Conservation (phyloP, 805 yeast species). For the Saitoella complicata region DNA sequence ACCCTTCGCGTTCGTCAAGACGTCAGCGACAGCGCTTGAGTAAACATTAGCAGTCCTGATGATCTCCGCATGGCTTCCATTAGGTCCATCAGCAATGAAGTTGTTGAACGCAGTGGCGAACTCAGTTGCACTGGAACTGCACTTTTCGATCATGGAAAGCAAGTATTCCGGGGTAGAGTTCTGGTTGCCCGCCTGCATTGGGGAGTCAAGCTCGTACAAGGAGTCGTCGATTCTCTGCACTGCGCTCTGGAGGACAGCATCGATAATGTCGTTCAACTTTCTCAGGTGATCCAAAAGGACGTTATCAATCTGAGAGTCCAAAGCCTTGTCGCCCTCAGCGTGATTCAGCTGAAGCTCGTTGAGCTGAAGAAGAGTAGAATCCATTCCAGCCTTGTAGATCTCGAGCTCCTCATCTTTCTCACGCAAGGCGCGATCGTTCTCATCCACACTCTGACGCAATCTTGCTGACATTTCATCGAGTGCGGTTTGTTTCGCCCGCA, state of each 20-base stretch:
- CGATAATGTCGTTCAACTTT: constrained; percentile 42
- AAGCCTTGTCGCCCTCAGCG: constrained; percentile 33
- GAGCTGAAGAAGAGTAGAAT: constrained; percentile 46
- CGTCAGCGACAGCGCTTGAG: constrained; percentile 43
- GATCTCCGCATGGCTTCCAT: constrained; percentile 42
- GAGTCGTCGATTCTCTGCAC: constrained; percentile 60
- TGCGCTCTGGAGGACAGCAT: constrained; percentile 53
- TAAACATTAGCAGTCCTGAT: constrained; percentile 49
- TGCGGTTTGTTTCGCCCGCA: constrained; percentile 20
- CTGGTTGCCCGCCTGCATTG: constrained; percentile 69
- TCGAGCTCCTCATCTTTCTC: constrained; percentile 69
- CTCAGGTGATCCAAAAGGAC: constrained; percentile 32
- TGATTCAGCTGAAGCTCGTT: constrained; percentile 29
- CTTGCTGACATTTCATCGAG: constrained; percentile 18
- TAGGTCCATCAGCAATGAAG: constrained; percentile 60
- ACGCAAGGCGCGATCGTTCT: constrained; percentile 31
- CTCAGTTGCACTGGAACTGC: constrained; percentile 56
- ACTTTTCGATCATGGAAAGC: constrained; percentile 51
- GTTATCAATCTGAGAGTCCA: constrained; percentile 43
- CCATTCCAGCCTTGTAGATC: constrained; percentile 53
- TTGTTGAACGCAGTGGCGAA: constrained; percentile 65
- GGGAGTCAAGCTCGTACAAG: constrained; percentile 51
- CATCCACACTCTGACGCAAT: constrained; percentile 15
- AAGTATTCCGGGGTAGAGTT: constrained; percentile 57
- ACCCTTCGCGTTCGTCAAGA: constrained; percentile 56